Evolutionary conservation across 75 land plant genomes (phyloP).

Genomic region (Ceratopteris richardii): DNA sequence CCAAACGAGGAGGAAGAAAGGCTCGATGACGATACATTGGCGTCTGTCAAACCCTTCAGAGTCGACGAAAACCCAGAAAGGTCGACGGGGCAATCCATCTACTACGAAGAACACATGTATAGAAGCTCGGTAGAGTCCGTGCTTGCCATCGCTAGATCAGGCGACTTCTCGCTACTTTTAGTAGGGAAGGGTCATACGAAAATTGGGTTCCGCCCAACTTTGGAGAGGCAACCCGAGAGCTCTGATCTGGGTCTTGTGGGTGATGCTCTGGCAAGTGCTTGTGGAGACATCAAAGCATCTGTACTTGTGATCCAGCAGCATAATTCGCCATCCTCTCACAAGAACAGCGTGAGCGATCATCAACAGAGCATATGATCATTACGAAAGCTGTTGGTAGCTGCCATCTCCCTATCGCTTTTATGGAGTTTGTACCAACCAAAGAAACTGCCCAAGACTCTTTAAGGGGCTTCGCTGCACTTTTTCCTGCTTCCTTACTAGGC

Average conservation of each 20-base stretch:
- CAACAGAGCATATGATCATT: too few relatives aligned
- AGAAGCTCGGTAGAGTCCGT: conserved; percentile 21
- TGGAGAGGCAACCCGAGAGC: conserved; percentile 47
- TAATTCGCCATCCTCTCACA: too few relatives aligned
- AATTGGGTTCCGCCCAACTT: conserved; percentile 17
- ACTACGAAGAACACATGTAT: conserved; percentile 37
- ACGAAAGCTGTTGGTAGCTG: too few relatives aligned
- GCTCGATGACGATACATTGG: neutral
- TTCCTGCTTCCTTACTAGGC: too few relatives aligned
- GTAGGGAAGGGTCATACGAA: conserved; percentile 34
- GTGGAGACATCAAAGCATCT: conserved; percentile 13
- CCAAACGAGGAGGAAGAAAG: conserved; percentile 5
- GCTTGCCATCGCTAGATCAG: conserved; percentile 23
- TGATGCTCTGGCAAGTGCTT: conserved; percentile 44
- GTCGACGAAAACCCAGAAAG: conserved; percentile 6
- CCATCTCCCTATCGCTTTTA: too few relatives aligned
- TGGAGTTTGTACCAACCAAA: too few relatives aligned
- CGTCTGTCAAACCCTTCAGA: conserved; percentile 1
- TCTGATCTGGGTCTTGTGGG: conserved; percentile 65
- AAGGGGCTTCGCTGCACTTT: too few relatives aligned
- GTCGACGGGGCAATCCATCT: conserved; percentile 15
- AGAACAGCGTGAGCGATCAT: too few relatives aligned
- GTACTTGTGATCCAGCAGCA: conserved; percentile 63
- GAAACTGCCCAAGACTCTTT: too few relatives aligned
- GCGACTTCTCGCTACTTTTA: conserved; percentile 35